Evolutionary conservation across 495 filamentous ascomycete genomes (phyloP), one percentile per base, ranked within the genome.

Genomic region (Penicillium goetzii): DNA sequence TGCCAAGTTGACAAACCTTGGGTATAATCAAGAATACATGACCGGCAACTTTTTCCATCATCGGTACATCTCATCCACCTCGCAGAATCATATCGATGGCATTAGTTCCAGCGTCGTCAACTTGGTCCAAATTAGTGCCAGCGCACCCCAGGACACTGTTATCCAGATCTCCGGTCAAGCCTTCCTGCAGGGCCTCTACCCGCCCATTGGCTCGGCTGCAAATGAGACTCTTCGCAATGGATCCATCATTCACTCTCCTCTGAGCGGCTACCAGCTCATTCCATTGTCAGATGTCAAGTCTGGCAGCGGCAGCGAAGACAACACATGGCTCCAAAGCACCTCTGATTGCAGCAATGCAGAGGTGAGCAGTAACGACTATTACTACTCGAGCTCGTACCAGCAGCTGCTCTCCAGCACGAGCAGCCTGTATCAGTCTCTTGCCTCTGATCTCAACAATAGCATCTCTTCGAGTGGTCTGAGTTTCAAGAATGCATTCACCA

Each of bases 401-500:
- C 60, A 68, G 6, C 71, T 80, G 15, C 64, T 84, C 0, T 65
- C 72, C 25, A 72, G 74, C 63, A 90, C 89, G 50, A 58, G 71
- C 56, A 71, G 67, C 41, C 86, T 91, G 70, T 91, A 92, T 79
- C 63, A 80, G 67, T 72, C 67, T 56, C 64, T 92, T 36, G 68
- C 81, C 40, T 86, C 88, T 11, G 70, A 86, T 25, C 75, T 89
- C 73, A 84, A 87, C 70, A 61, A 67, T 43, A 83, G 82, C 10
- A 85, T 87, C 67, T 71, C 63, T 34, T 62, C 72, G 21, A 74
- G 60, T 38, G 64, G 83, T 52, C 74, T 83, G 34, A 88, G 43
- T 65, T 90, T 81, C 78, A 85, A 86, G 71, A 90, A 90, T 72
- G 88, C 85, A 34, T 92, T 89, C 72, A 73, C 77, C 55, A 87